Base-by-base conservation (phyloP, 2,329 filamentous ascomycete genomes). In the Paecilomyces dactylethromorphus region DNA sequence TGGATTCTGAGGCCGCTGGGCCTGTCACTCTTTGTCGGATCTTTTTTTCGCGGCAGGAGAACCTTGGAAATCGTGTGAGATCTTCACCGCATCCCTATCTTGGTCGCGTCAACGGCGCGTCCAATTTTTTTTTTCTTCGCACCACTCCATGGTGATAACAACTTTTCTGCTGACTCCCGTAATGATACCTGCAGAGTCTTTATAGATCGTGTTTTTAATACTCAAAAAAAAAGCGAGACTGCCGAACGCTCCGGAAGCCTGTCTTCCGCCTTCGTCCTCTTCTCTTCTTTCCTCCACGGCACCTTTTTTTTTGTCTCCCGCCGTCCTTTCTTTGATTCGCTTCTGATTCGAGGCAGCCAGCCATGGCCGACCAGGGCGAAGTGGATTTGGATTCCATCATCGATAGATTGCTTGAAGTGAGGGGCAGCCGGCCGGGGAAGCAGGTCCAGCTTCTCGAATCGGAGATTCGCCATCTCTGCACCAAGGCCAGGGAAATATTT, bases 301-400 rank as follows among this genome's bases (percentile, higher is more conserved):
- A 56, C 49, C 32, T 59, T 53, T 56, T 61, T 62, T 64, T 61
- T 66, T 58, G 58, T 64, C 55, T 60, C 64, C 63, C 60, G 53
- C 60, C 60, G 57, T 58, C 63, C 64, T 61, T 64, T 65, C 58
- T 65, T 64, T 65, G 66, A 64, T 64, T 55, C 61, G 59, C 65
- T 62, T 63, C 60, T 66, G 65, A 59, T 66, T 67, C 69, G 63
- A 75, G 70, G 70, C 69, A 60, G 70, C 71, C 76, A 76, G 78
- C 75, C 74, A 90, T 90, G 87, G 87, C 87, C 76, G 87, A 90
- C 78, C 81, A 85, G 74, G 84, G 91, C 80, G 93, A 97, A 80
- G 91, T 97, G 81, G 93, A 97, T 82, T 85, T 99, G 81, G 94
- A 99, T 80, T 97, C 92, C 73, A 96, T 97, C 87, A 97, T 99